These are phyloP conservation scores for Calocybe gambosa DNA, from an alignment of 1,284 basidiomycete genomes.

Conservation along the genomic window DNA sequence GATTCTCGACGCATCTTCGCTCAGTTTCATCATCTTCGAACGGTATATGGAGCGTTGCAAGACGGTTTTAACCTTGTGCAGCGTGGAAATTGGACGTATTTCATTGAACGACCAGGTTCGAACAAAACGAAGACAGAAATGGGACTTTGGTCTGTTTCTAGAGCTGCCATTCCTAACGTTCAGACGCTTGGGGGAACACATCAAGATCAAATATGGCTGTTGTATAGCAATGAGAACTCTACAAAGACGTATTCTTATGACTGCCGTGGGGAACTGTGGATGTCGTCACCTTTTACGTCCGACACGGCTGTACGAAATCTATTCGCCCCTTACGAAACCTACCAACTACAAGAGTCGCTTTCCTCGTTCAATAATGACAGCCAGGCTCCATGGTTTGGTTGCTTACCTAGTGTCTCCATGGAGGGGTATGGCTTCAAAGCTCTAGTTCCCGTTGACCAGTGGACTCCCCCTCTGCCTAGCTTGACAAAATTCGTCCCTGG, in stretches of 20 bases:
- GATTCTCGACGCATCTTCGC: conserved; percentile 67
- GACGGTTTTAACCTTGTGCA: conserved; percentile 81
- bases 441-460: conserved; percentile 62
- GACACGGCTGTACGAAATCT: conserved; percentile 66
- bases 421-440: conserved; percentile 77
- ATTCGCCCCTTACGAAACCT: conserved; percentile 78
- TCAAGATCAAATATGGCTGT: conserved; percentile 69
- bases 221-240: conserved; percentile 80
- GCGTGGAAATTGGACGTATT: conserved; percentile 77
- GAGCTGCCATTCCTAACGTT: conserved; percentile 49
- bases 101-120: conserved; percentile 76
- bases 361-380: conserved; percentile 54
- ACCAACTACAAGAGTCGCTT: conserved; percentile 58
- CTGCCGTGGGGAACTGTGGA: conserved; percentile 58
- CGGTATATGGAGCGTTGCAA: conserved; percentile 65
- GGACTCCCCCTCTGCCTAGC: conserved; percentile 65
- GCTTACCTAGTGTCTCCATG: conserved; percentile 60
- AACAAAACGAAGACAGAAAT: conserved; percentile 75
- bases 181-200: conserved; percentile 55
- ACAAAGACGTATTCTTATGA: conserved; percentile 59
- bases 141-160: conserved; percentile 79
- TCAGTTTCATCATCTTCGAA: conserved; percentile 69
- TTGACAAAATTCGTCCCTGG: conserved; percentile 78
- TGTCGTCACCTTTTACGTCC: conserved; percentile 67
- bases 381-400: conserved; percentile 64